Base-by-base conservation (phyloP, 1,139 yeast species). In the Citeromyces hawaiiensis region DNA sequence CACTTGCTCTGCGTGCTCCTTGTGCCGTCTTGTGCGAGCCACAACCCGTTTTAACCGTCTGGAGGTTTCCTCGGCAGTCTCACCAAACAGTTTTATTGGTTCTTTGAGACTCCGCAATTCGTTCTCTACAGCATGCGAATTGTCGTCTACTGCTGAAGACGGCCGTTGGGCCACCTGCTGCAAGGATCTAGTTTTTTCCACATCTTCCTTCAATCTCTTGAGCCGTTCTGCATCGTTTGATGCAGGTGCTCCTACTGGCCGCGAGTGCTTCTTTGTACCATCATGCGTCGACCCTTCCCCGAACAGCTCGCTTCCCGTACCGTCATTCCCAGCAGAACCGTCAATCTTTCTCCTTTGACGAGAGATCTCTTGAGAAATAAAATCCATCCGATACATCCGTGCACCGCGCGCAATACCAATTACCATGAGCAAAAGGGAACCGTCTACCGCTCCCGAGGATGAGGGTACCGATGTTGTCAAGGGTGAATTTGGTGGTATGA, bases 51-150 rank as follows among this genome's bases (percentile, higher is more conserved):
- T 51, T 17, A 62, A 49, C 44, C 59, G 59, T 19, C 47, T 48
- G 38, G 61, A 51, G 40, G 58, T 56, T 4, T 52, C 60, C 2
- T 48, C 43, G 38, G 59, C 59, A 16, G 58, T 43, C 39, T 38
- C 53, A 38, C 44, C 55, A 45, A 37, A 47, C 35, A 37, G 44
- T 48, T 44, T 43, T 39, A 48, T 40, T 31, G 55, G 54, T 36
- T 52, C 51, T 15, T 50, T 43, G 30, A 60, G 46, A 35, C 50
- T 46, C 30, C 49, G 42, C 8, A 63, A 47, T 37, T 56, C 51
- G 8, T 45, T 38, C 35, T 55, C 50, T 2, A 50, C 50, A 33
- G 43, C 48, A n/a, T 53, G 45, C 21, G 53, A 52, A 4, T 49
- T 51, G 27, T 51, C 56, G 4, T 52, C 36, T 10, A 55, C 49